Base-by-base conservation (phyloP, 75 land plant species). In the Chamaecyparis obtusa region DNA sequence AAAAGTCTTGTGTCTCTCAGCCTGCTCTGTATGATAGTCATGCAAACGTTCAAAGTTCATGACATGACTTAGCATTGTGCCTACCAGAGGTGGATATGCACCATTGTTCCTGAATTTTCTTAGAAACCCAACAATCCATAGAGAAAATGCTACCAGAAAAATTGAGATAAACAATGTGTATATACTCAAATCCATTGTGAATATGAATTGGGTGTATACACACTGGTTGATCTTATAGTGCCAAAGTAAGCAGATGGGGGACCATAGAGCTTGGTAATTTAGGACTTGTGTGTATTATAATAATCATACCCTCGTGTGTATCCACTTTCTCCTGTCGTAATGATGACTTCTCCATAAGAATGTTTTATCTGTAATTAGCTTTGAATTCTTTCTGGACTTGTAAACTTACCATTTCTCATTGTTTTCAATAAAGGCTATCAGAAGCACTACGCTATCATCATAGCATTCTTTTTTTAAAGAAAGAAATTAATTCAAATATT, bases 21-120 rank as follows among this genome's bases (percentile, higher is more conserved):
- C 88, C 49, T 92, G 90, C 15, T 91, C 92, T 8, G 95, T 92
- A 88, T 88, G 89, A 88, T 91, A 92, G 76, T 94, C 87, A 56
- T 92, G 91, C n/a, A 94, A 82, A 86, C 92, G 80, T 3, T 88
- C 81, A 87, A 89, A 87, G 60, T 94, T 83, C 16, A 86, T n/a
- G 17, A 91, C 78, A 88, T 89, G 90, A 48, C 88, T 83, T 44
- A 92, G 87, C 24, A 91, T 78, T 37, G 93, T 91, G 13, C 90
- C 91, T 0, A 83, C 88, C 57, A 92, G 76, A 0, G 95, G 95
- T 44, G 88, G 87, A 36, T 91, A 90, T 24, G 15, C 79, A 84
- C 30, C 49, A n/a, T 81, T 81, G n/a, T n/a, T 81, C n/a, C 32
- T 81, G 49, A 44, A 46, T 44, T 46, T 81, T 44, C 83, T 81